phyloP scores from a whole-genome alignment of 352 stramenopile species.

The Pythium apleroticum region DNA sequence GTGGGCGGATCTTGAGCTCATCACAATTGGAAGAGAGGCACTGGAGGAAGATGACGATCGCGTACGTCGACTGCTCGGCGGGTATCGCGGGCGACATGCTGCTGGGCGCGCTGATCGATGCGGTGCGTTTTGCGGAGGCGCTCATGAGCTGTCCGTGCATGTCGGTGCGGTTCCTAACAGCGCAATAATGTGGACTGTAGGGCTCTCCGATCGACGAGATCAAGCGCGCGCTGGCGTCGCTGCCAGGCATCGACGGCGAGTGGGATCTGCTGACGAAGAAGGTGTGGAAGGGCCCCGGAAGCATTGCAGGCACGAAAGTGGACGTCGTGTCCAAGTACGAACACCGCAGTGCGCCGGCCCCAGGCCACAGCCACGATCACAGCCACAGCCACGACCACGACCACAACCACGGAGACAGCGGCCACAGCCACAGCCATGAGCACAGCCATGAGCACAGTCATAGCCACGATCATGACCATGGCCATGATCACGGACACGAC shows the following conservation, averaged over 20 bases:
- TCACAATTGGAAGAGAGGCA: neutral
- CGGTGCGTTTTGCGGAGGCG: slow-evolving; percentile 39
- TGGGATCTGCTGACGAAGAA: slow-evolving; percentile 73
- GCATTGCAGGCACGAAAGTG: slow-evolving; percentile 89
- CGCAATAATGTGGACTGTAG: slow-evolving; percentile 28
- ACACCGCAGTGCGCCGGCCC: slow-evolving; percentile 54
- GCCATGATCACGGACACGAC: slow-evolving; percentile 37
- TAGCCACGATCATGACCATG: slow-evolving; percentile 29
- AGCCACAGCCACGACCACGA: slow-evolving; percentile 29
- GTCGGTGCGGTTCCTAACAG: neutral
- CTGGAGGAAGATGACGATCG: slow-evolving; percentile 36
- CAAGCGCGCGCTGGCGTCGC: slow-evolving; percentile 51
- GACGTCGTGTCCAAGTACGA: slow-evolving; percentile 87
- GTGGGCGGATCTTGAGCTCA: slow-evolving; percentile 1
- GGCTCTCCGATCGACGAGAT: slow-evolving; percentile 61
- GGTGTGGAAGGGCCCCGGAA: slow-evolving; percentile 85
- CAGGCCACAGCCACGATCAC: slow-evolving; percentile 29
- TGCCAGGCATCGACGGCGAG: slow-evolving; percentile 76
- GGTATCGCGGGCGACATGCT: slow-evolving; percentile 92
- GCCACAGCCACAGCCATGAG: slow-evolving; percentile 41
- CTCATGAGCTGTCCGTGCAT: neutral
- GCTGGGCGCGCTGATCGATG: slow-evolving; percentile 86
- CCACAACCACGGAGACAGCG: slow-evolving; percentile 38
- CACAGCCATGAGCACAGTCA: slow-evolving; percentile 37
- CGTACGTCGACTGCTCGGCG: slow-evolving; percentile 89